Evolutionary conservation across 2,329 filamentous ascomycete genomes (phyloP).

Genomic region (Xylariaceae sp.): DNA sequence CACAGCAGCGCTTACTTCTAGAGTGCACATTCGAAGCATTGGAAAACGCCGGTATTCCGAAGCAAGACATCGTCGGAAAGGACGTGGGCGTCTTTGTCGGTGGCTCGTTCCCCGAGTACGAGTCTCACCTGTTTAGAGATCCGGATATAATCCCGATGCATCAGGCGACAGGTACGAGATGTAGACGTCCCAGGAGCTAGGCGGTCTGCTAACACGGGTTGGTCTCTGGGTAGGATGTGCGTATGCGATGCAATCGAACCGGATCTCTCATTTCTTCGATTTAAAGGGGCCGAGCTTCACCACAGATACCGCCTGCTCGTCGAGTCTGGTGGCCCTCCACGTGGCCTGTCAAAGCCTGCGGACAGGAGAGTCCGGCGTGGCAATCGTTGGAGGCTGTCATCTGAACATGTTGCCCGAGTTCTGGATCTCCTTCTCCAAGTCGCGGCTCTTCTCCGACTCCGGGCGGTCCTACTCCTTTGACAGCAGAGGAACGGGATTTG

Average conservation of each 20-base stretch:
- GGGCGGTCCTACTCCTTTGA: slow-evolving; percentile 50
- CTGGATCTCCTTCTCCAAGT: slow-evolving; percentile 41
- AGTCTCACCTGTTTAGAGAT: slow-evolving; percentile 40
- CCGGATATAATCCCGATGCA: slow-evolving; percentile 45
- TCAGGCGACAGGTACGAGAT: slow-evolving; percentile 41
- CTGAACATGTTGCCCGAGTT: slow-evolving; percentile 44
- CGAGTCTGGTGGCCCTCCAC: slow-evolving; percentile 45
- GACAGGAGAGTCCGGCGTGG: slow-evolving; percentile 39
- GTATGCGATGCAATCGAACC: slow-evolving; percentile 48
- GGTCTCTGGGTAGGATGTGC: slow-evolving; percentile 41
- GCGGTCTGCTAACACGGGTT: slow-evolving; percentile 14
- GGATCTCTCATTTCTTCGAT: slow-evolving; percentile 52
- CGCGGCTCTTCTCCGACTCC: slow-evolving; percentile 44
- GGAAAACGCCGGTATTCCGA: slow-evolving; percentile 47
- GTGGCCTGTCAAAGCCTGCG: slow-evolving; percentile 45
- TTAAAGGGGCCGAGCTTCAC: slow-evolving; percentile 48
- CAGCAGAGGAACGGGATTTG: slow-evolving; percentile 50
- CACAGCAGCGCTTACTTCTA: slow-evolving; percentile 47
- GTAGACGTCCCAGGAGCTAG: background rate
- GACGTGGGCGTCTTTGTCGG: slow-evolving; percentile 48
- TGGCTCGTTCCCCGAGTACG: slow-evolving; percentile 43
- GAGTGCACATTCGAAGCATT: slow-evolving; percentile 51
- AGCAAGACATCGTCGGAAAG: slow-evolving; percentile 41
- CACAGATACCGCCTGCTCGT: slow-evolving; percentile 48
- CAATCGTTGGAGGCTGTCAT: slow-evolving; percentile 44